A percentile compares a stretch with the other conserved stretches of the same genome.
Evolutionary conservation across 768 basidiomycete genomes (phyloP).

Genomic region (Inosperma sp.): DNA sequence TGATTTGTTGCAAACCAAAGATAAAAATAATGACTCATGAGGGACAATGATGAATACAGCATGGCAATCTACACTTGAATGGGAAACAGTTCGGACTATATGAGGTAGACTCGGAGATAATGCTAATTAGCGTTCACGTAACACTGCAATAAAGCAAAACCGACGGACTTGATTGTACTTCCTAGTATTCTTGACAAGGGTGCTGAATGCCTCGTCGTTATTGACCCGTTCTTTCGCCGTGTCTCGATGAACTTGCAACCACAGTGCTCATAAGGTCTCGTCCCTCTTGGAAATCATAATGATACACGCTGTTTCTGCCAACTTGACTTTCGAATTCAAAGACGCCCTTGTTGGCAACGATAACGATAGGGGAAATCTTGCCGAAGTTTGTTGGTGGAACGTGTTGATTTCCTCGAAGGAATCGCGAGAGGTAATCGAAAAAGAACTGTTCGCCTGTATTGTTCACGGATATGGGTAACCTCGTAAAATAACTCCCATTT

Average conservation of each 20-base stretch:
- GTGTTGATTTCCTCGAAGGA: slow-evolving; percentile 96
- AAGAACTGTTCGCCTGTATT: slow-evolving; percentile 98
- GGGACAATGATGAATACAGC: slow-evolving; percentile 1
- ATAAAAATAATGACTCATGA: neutral
- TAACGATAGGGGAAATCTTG: slow-evolving; percentile 94
- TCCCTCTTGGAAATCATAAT: slow-evolving; percentile 68
- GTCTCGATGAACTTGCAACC: slow-evolving; percentile 95
- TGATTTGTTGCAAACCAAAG: no score
- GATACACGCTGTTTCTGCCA: slow-evolving; percentile 75
- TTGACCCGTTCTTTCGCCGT: slow-evolving; percentile 93
- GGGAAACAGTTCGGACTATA: no score
- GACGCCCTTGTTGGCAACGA: slow-evolving; percentile 98
- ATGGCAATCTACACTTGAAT: neutral
- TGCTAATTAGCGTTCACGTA: neutral
- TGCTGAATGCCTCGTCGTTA: slow-evolving; percentile 92
- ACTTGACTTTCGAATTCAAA: slow-evolving; percentile 95
- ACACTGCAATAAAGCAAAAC: neutral
- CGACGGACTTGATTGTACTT: slow-evolving; percentile 81
- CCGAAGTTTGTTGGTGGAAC: slow-evolving; percentile 93
- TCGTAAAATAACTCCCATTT: neutral
- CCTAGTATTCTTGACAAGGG: slow-evolving; percentile 89
- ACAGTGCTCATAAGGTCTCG: slow-evolving; percentile 91
- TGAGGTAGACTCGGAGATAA: no score
- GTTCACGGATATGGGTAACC: slow-evolving; percentile 75
- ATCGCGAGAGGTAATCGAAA: slow-evolving; percentile 96